Evolutionary conservation across 2,329 filamentous ascomycete species (phyloP).

Genomic region (Monosporascus sp.): DNA sequence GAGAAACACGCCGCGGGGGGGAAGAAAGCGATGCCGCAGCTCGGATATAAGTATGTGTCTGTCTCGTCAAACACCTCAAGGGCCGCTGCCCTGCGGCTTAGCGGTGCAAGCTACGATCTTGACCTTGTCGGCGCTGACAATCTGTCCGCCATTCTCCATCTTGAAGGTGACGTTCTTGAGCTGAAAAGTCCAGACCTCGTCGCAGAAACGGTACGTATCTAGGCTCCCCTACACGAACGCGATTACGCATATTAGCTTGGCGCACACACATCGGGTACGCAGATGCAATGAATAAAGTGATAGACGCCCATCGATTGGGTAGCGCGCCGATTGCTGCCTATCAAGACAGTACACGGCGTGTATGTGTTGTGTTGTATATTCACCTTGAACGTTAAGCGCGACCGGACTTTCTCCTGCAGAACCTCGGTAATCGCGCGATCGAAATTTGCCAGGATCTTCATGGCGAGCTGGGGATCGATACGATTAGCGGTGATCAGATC

Average conservation of each 20-base stretch:
- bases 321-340: too few species aligned
- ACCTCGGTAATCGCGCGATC: conserved; percentile 90
- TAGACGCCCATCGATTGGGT: too few species aligned
- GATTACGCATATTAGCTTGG: not conserved
- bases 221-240: conserved; percentile 69
- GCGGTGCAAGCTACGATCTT: conserved; percentile 99
- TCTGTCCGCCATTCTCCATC: conserved; percentile 72
- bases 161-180: conserved; percentile 99
- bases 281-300: too few species aligned
- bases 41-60: too few species aligned
- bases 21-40: not conserved
- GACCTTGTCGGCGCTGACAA: conserved; percentile 81
- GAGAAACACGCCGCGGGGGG: too few species aligned
- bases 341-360: too few species aligned
- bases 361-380: conserved; percentile 11
- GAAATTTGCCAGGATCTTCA: conserved; percentile 96
- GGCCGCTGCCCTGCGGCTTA: conserved; percentile 45
- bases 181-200: conserved; percentile 99
- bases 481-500: conserved; percentile 90
- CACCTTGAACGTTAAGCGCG: conserved; percentile 92
- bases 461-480: conserved; percentile 96
- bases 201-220: conserved; percentile 98
- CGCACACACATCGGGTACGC: not conserved
- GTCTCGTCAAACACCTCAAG: conserved; percentile 5
- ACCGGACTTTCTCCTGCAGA: conserved; percentile 86